Percentiles rank a stretch among this genome's conserved stretches.
Conservation (phyloP, 75 land plant species). For the Sequoiadendron giganteum region DNA sequence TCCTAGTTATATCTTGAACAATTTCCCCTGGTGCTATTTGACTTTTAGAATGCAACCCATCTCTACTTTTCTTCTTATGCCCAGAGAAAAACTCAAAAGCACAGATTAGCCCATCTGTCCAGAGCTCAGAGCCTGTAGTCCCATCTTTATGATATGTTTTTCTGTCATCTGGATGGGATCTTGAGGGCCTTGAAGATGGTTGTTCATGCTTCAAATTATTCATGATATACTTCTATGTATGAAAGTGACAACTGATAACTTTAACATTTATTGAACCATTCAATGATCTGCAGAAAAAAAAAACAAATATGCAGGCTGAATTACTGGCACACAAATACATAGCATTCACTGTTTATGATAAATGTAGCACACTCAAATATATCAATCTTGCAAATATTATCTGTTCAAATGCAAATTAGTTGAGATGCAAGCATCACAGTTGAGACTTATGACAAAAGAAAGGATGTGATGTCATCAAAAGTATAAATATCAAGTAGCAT, state of each 20-base stretch:
- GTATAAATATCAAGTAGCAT: not conserved
- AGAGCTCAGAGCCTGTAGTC: slow-evolving; percentile 45
- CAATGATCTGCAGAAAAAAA: not conserved
- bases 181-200: not conserved
- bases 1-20: slow-evolving; percentile 12
- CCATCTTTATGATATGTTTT: slow-evolving; percentile 21
- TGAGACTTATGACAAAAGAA: not conserved
- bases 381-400: not conserved
- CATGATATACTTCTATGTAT: slow-evolving; percentile 5
- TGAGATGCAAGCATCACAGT: not conserved
- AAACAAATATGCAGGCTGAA: not conserved
- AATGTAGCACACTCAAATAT: not conserved
- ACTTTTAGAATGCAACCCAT: slow-evolving; percentile 14
- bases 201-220: not conserved
- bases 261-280: not conserved
- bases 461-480: not conserved
- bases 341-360: not conserved
- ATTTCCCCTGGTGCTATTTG: slow-evolving; percentile 9
- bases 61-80: slow-evolving; percentile 10
- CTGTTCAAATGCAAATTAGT: not conserved
- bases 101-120: slow-evolving; percentile 90
- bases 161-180: not conserved
- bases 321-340: not conserved
- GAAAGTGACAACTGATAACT: not conserved
- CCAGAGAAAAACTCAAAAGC: slow-evolving; percentile 75